Evolutionary conservation across 2,329 filamentous ascomycete species (phyloP), one percentile per base, ranked within the genome.

Genomic region (Penicillium sp.): DNA sequence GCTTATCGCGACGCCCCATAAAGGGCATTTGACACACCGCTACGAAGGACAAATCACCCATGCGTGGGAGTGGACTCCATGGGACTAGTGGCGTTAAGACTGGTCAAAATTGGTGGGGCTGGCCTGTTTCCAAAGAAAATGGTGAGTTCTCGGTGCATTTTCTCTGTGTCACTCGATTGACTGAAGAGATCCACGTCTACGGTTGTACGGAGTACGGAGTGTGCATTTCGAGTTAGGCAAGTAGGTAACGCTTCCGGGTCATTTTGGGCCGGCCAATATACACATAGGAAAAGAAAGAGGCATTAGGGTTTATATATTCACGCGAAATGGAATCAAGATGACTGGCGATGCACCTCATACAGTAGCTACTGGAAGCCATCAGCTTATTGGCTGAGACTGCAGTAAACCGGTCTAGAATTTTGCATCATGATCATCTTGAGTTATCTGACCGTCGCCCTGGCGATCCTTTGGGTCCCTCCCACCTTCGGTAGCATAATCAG

Each of bases 371-470:
- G 30, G 30, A 52, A 52, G 1, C 49, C 22, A 37, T 35, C n/a
- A 37, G 33, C 49, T 35, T 35, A n/a, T 35, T 13, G 11, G 48
- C 19, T 33, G n/a, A 14, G 25, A 11, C 28, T 51, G 2, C 10
- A 6, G 38, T 43, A 25, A 43, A 22, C 16, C n/a, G 13, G 0
- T 25, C 11, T 22, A 42, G 25, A 16, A 22, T 11, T 10, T 2
- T 7, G 16, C 13, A 42, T 25, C 1, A 62, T 68, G 63, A 54
- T 64, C 38, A 33, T 62, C 57, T 38, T 55, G 35, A 59, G 51
- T 52, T 60, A 61, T 60, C 45, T 66, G 26, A 56, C 63, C 33
- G 55, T 60, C 42, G 63, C 63, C 38, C 46, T 65, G n/a, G 42
- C 61, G 55, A 61, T 59, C 53, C 53, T n/a, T n/a, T 48, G 66